Evolutionary conservation across 495 filamentous ascomycete genomes (phyloP).

Genomic region (Aspergillus taichungensis): DNA sequence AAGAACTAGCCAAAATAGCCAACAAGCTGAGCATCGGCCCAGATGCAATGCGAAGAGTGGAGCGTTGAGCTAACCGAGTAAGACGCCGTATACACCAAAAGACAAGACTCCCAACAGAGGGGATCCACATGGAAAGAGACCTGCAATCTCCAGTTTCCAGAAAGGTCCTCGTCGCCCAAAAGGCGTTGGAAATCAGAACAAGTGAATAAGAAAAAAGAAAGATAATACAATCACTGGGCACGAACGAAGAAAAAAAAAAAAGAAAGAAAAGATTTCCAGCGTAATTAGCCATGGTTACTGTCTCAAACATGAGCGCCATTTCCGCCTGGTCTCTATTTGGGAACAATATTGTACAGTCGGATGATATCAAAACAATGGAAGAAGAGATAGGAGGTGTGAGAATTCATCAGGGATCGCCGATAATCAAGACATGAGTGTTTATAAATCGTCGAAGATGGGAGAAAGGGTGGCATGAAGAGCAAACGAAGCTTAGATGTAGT

Average conservation of each 20-base stretch:
- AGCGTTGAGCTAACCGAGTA: conserved; percentile 18
- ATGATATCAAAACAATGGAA: conserved; percentile 24
- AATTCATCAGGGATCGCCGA: conserved; percentile 8
- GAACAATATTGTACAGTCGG: conserved; percentile 37
- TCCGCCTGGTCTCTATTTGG: conserved; percentile 31
- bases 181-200: background rate
- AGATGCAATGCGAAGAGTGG: conserved; percentile 30
- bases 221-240: conserved; percentile 5
- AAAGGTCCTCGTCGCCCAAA: too few species aligned
- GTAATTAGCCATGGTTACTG: conserved; percentile 19
- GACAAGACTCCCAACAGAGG: background rate
- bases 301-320: conserved; percentile 26
- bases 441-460: conserved; percentile 2
- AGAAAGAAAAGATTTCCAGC: conserved; percentile 12
- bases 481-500: conserved; percentile 62
- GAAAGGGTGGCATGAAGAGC: conserved; percentile 1
- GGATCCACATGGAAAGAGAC: background rate
- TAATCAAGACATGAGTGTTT: conserved; percentile 11
- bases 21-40: conserved; percentile 1
- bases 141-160: too few species aligned
- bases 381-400: conserved; percentile 11
- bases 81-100: conserved; percentile 24
- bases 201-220: conserved; percentile 5
- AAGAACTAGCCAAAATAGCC: background rate
- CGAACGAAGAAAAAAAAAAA: conserved; percentile 12